Conservation (phyloP, 331 rosid species). For the Erythrophleum ivorense region DNA sequence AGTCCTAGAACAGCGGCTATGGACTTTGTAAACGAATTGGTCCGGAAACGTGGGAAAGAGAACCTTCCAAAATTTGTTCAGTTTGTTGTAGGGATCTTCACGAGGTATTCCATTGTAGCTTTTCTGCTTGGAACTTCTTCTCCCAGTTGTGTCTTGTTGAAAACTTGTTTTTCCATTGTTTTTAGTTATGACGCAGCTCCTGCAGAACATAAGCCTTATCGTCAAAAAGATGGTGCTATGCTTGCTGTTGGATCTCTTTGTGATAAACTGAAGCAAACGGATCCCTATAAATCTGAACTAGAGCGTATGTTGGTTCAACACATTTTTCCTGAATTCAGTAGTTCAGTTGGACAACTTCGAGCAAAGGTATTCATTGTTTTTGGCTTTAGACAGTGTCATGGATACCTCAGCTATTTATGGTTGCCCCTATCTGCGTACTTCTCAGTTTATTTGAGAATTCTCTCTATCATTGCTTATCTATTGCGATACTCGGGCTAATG, state of each 20-base stretch:
- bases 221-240: constrained; percentile 96
- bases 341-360: constrained; percentile 95
- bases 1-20: constrained; percentile 96
- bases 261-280: constrained; percentile 88
- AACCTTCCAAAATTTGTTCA: constrained; percentile 86
- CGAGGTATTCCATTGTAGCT: too few relatives aligned
- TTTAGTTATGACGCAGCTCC: constrained; percentile 88
- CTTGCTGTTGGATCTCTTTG: constrained; percentile 96
- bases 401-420: too few relatives aligned
- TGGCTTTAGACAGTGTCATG: neutral
- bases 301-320: constrained; percentile 96
- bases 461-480: too few relatives aligned
- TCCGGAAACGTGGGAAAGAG: constrained; percentile 92
- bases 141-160: too few relatives aligned
- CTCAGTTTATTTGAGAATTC: too few relatives aligned
- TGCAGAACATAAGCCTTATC: constrained; percentile 74
- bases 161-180: constrained; percentile 35
- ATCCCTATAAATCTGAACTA: constrained; percentile 93
- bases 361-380: constrained; percentile 71
- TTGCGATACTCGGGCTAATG: too few relatives aligned
- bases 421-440: neutral
- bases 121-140: too few relatives aligned
- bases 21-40: constrained; percentile 95
- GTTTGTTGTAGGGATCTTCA: constrained; percentile 75
- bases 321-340: constrained; percentile 92